Base-by-base conservation (phyloP, 2,329 filamentous ascomycete genomes). In the Diatrype stigma region DNA sequence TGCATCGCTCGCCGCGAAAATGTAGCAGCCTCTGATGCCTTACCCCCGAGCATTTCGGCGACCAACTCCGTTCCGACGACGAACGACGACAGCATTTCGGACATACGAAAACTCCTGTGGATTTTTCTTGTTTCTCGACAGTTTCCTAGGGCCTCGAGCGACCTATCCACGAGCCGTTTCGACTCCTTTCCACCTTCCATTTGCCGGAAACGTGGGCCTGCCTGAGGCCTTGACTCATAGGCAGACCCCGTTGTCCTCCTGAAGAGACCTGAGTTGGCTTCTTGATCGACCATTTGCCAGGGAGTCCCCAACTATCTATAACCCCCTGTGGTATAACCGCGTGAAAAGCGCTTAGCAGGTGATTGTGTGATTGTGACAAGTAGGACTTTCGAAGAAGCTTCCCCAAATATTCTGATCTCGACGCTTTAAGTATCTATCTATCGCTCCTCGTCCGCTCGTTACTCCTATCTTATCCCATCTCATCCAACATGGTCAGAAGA, bases 171-270 rank as follows among this genome's bases (percentile, higher is more conserved):
- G 53, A 52, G 54, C 47, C 51, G 44, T 51, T 42, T 51, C 51
- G 46, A 35, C 23, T n/a, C 48, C 47, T 53, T 52, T 51, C 52
- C 42, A 46, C 58, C 49, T 45, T 19, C 22, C 50, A 47, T 49
- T 56, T 54, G 57, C 52, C 55, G 42, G 57, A 49, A 57, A 51
- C 54, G 53, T 55, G 42, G 54, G 40, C 46, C 47, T 48, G 40
- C 46, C 47, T 48, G 47, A 58, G 53, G 53, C 52, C 50, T 60
- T 60, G 58, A 60, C 54, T 60, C 61, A 60, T 59, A 51, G 51
- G 46, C 51, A 58, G 32, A 35, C 50, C 32, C 51, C 45, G 34
- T 52, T 17, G 34, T 37, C 6, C 30, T 14, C 51, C 54, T 58
- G 59, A 56, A 52, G 48, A 53, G 42, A 47, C 51, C 51, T 46